Evolutionary conservation across 2,329 filamentous ascomycete genomes (phyloP).

Genomic region (Calonectria hongkongensis): DNA sequence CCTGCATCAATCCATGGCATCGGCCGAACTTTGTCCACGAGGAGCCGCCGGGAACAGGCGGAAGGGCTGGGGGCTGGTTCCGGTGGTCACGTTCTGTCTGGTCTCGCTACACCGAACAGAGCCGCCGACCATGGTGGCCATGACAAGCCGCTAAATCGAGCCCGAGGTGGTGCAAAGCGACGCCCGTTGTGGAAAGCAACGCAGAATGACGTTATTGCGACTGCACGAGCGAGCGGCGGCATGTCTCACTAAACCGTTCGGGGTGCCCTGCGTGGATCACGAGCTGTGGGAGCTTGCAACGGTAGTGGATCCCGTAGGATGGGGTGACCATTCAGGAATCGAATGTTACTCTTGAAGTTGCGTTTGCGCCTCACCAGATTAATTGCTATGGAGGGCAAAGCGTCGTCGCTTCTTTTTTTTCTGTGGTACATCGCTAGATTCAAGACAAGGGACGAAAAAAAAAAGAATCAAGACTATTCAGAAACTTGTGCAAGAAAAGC

Average conservation of each 20-base stretch:
- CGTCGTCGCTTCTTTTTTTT: neutral
- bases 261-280: constrained; percentile 49
- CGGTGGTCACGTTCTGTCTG: neutral
- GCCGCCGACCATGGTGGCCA: constrained; percentile 2
- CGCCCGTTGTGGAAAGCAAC: constrained; percentile 19
- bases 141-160: constrained; percentile 14
- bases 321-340: constrained; percentile 37
- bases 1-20: constrained; percentile 5
- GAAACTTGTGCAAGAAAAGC: neutral
- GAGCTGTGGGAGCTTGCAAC: constrained; percentile 47
- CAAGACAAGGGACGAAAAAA: neutral
- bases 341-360: constrained; percentile 28
- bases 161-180: neutral
- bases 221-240: constrained; percentile 49
- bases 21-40: constrained; percentile 16
- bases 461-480: neutral
- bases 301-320: constrained; percentile 46
- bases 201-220: constrained; percentile 52
- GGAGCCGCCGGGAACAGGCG: constrained; percentile 1
- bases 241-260: constrained; percentile 48
- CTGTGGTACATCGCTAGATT: neutral
- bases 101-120: constrained; percentile 11
- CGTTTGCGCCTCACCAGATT: constrained; percentile 11
- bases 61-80: constrained; percentile 3
- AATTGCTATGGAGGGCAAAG: neutral